Base-by-base conservation (phyloP, 768 basidiomycete species). In the Mycena metata region DNA sequence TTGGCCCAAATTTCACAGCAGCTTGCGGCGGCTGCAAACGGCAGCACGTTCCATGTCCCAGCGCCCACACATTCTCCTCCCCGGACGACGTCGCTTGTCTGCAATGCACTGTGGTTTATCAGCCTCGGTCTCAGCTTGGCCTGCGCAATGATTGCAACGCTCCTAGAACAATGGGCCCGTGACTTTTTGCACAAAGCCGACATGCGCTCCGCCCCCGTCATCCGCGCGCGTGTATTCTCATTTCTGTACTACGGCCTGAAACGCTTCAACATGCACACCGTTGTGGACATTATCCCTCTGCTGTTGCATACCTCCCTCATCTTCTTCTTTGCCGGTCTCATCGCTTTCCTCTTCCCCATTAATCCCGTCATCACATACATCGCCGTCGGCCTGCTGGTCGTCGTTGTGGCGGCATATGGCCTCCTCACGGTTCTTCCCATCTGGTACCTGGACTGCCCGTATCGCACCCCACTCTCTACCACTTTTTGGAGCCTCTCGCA, bases 391-490 rank as follows among this genome's bases (percentile, higher is more conserved):
- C n/a, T n/a, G n/a, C n/a, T n/a, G n/a, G n/a, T n/a, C n/a, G n/a
- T n/a, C 17, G 17, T 64, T 5, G 35, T 33, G 9, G 41, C 23
- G 2, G 21, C 52, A 17, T 73, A 73, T 54, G 21, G 50, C n/a
- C 49, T 52, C n/a, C 64, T 56, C 47, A 59, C 67, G 17, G 16
- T 73, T 19, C 64, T 70, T 2, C 72, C 72, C 2, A 23, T 70
- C 21, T 26, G 50, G 11, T 68, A 56, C 43, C 56, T 62, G 5
- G 56, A 73, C 30, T 67, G 69, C 39, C 69, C 72, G n/a, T 73
- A 70, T 42, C 60, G 57, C 26, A 70, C 66, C 5, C 69, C 69
- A 0, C 57, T 67, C 10, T 58, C 68, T 4, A 30, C 33, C 15
- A 12, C 26, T 26, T 42, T 52, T 35, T 63, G 61, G 61, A n/a